Conservation (phyloP, 2,329 filamentous ascomycete species). For the Colletotrichum costaricense region DNA sequence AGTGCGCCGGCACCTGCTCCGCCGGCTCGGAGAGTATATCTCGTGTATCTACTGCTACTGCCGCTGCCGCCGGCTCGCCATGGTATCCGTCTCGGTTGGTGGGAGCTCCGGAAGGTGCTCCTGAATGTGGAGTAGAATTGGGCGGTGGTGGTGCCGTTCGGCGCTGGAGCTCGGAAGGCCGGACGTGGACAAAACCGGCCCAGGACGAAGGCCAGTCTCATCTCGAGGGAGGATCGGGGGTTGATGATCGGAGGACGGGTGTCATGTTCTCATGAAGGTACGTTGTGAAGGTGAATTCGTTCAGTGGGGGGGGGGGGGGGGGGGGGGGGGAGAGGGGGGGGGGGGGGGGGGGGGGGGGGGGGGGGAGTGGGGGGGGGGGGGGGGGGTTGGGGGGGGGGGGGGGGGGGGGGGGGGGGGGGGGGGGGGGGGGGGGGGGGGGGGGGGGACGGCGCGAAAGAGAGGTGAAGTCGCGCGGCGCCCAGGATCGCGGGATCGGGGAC, state of each 20-base stretch:
- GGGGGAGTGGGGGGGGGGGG: too few species aligned
- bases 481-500: constrained; percentile 20
- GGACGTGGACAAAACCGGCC: constrained; percentile 57
- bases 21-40: constrained; percentile 51
- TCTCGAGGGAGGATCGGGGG: constrained; percentile 46
- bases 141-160: constrained; percentile 26
- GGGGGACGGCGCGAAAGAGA: not conserved
- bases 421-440: not conserved
- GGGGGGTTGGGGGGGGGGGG: too few species aligned
- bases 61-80: constrained; percentile 37
- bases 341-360: too few species aligned
- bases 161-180: constrained; percentile 43
- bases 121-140: constrained; percentile 33
- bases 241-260: constrained; percentile 14
- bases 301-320: not conserved
- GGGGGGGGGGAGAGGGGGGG: not conserved
- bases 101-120: constrained; percentile 1
- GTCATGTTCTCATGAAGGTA: constrained; percentile 36
- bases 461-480: constrained; percentile 1
- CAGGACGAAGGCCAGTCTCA: constrained; percentile 57
- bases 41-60: constrained; percentile 31
- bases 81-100: constrained; percentile 40
- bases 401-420: not conserved
- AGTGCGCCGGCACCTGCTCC: constrained; percentile 56
- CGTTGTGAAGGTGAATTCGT: not conserved